These are phyloP conservation scores for Crucibulum laeve DNA, from an alignment of 768 basidiomycete genomes.

Conservation along the genomic window DNA sequence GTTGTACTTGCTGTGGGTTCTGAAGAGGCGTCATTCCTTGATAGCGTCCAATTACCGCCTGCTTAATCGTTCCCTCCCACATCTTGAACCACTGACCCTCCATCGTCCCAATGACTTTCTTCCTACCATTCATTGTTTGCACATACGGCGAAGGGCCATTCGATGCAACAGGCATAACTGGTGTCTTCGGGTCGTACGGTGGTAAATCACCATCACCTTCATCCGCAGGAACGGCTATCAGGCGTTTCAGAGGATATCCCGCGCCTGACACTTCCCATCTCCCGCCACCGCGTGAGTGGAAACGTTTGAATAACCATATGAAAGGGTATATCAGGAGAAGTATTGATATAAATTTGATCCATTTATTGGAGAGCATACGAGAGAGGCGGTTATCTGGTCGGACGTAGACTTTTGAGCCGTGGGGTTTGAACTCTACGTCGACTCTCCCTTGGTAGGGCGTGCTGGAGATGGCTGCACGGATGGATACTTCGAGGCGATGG, in stretches of 20 bases:
- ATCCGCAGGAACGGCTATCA: conserved; percentile 26
- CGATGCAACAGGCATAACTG: neutral
- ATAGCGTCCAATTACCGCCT: conserved; percentile 47
- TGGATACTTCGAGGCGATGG: conserved; percentile 30
- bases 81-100: conserved; percentile 79
- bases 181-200: conserved; percentile 5
- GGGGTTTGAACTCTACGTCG: conserved; percentile 45
- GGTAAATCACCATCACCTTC: conserved; percentile 11
- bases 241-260: conserved; percentile 67
- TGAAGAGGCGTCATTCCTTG: conserved; percentile 32
- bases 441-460: conserved; percentile 42
- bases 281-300: conserved; percentile 64
- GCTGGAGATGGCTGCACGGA: conserved; percentile 36
- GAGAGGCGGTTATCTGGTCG: conserved; percentile 66
- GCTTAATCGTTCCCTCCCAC: conserved; percentile 69
- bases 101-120: conserved; percentile 48
- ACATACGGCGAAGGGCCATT: conserved; percentile 12
- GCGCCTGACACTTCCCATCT: conserved; percentile 74
- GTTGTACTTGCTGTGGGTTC: conserved; percentile 1
- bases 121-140: conserved; percentile 28
- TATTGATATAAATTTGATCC: conserved; percentile 66
- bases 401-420: conserved; percentile 50
- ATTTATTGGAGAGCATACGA: conserved; percentile 62
- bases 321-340: conserved; percentile 73
- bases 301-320: conserved; percentile 76